Evolutionary conservation across 2,329 filamentous ascomycete species (phyloP), one percentile per base, ranked within the genome.

Genomic region (Fusarium domesticum): DNA sequence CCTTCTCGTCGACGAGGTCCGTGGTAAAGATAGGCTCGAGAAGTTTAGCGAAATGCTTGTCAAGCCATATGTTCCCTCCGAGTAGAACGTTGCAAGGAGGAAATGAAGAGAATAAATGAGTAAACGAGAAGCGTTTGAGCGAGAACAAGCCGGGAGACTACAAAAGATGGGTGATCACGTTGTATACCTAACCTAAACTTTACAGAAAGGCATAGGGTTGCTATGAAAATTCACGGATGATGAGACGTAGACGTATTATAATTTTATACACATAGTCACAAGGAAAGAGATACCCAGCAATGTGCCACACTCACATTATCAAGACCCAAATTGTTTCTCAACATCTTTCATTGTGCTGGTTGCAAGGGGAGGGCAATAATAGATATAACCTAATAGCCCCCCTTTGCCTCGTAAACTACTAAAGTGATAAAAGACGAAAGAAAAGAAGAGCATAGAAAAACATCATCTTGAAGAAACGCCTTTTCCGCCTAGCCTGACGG

Each of bases 1-100:
- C 30, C 70, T 98, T 62, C 72, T 98, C 47, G 89, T 95, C 1
- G 92, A 98, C 68, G 93, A 98, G 73, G 91, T 98, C 8, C 77
- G 93, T 61, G 93, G 93, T 35, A 96, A 95, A 76, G 92, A 97
- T 64, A 92, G 83, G 70, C 73, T 98, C 58, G 90, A 95, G 71
- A 89, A 81, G 69, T 97, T 93, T 67, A 90, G 86, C 64, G 83
- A 90, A 62, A 89, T 93, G 87, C 75, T 93, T 48, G 77, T 91
- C 52, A 79, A 79, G 53, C 88, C 87, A 1, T 92, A 84, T 61
- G 75, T 86, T 38, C 85, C 87, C 30, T 86, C 87, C 1, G 70
- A 70, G 61, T 70, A 59, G 42, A 31, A 42, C 67, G 30, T 35
- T 16, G 23, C 23, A 20, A 18, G 18, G 11, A 19, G 19, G 11